A percentile compares a stretch with the other conserved stretches of the same genome.
Evolutionary conservation across 2,329 filamentous ascomycete species (phyloP).

Genomic region (Sporothrix mexicana): DNA sequence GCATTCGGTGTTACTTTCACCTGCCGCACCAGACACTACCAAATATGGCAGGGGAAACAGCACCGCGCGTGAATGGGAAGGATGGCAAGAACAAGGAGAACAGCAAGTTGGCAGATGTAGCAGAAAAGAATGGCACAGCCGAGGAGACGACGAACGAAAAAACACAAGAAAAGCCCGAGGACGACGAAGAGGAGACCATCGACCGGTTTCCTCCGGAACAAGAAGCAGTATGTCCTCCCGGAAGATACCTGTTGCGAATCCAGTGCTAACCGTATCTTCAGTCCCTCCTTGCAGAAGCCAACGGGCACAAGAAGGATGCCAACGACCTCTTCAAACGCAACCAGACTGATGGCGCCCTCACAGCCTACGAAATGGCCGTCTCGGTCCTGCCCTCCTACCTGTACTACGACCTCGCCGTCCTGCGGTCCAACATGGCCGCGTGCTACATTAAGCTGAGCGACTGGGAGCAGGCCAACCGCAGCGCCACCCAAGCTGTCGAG

Average conservation of each 20-base stretch:
- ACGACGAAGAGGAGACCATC: slow-evolving; percentile 40
- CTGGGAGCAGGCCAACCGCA: slow-evolving; percentile 81
- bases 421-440: slow-evolving; percentile 87
- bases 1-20: not conserved
- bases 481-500: slow-evolving; percentile 75
- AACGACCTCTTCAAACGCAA: slow-evolving; percentile 78
- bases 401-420: slow-evolving; percentile 84
- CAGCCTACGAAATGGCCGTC: slow-evolving; percentile 81
- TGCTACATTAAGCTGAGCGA: slow-evolving; percentile 84
- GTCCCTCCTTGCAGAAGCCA: slow-evolving; percentile 73
- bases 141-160: slow-evolving; percentile 41
- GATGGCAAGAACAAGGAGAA: not conserved
- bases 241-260: not conserved
- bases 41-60: not conserved
- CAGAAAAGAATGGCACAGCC: slow-evolving; percentile 7
- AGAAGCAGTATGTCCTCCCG: slow-evolving; percentile 47
- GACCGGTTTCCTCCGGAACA: slow-evolving; percentile 58
- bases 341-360: slow-evolving; percentile 77
- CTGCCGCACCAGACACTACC: not conserved
- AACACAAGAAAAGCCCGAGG: not conserved
- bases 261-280: not conserved
- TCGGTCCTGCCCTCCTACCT: slow-evolving; percentile 81
- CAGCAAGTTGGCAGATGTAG: not conserved
- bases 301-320: slow-evolving; percentile 73
- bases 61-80: not conserved